Base-by-base conservation (phyloP, 176 grass and related monocot genomes). In the Oryza nivara region DNA sequence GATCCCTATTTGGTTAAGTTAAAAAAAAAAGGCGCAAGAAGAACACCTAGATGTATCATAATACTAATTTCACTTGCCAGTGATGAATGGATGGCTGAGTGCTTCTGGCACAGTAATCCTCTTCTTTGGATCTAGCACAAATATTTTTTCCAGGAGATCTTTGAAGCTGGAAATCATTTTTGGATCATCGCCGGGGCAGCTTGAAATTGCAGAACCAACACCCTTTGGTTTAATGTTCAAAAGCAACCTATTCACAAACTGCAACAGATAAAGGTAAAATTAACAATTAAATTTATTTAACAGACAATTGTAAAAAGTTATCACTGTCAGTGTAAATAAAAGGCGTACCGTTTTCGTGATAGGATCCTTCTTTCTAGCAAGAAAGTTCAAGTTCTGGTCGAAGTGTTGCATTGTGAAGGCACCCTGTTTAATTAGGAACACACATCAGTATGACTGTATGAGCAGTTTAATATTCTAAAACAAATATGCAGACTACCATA, bases 101-200 rank as follows among this genome's bases (percentile, higher is more conserved):
- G 93, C 96, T 68, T 99, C 93, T 67, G 93, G 91, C 82, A 99
- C 90, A 38, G 96, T 96, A 87, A 99, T 94, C 81, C 96, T 99
- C 89, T 96, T 99, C 89, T 99, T 93, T 78, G 96, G 93, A 89
- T 99, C 96, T 91, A 99, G 94, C 35, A 92, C 80, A 92, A 99
- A 99, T 92, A 99, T 96, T 90, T 89, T 92, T 84, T 99, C 96
- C 78, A 99, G 91, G 74, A 99, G 88, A 94, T 99, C 96, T 83
- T 94, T 99, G 78, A 99, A 99, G 89, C 84, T 94, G 70, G 89
- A 89, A 54, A 94, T 68, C 89, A 99, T 92, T 88, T 89, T 99
- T 17, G 74, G 89, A 90, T 96, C 96, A 77, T 94, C 93, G 41
- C 91, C 96, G 69, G 91, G 96, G 76, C 83, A 96, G 71, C 85